Evolutionary conservation across 2,329 filamentous ascomycete genomes (phyloP).

Genomic region (Clonostachys rhizophaga): DNA sequence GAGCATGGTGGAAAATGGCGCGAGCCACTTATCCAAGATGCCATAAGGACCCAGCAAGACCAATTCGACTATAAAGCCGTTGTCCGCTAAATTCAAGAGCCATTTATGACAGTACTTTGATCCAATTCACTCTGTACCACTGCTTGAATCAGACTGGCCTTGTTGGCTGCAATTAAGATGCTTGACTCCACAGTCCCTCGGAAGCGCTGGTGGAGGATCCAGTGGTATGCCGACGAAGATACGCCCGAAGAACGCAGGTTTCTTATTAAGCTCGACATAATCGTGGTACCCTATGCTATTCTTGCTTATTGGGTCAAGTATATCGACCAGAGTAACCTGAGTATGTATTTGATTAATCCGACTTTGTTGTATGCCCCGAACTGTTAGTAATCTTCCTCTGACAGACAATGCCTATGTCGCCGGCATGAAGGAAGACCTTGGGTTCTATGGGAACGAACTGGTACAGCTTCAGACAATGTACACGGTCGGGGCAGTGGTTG

Average conservation of each 20-base stretch:
- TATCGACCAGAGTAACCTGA: conserved; percentile 15
- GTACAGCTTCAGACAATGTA: conserved; percentile 46
- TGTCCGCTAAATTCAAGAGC: no score
- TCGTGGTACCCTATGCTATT: conserved; percentile 17
- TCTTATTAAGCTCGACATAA: conserved; percentile 17
- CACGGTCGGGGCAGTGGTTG: conserved; percentile 37
- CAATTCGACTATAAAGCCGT: no score
- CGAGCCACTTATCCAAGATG: no score
- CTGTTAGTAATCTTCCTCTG: conserved; percentile 39
- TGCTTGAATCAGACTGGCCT: no score
- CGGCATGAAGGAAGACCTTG: conserved; percentile 45
- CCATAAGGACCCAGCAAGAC: no score
- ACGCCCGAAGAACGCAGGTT: conserved; percentile 16
- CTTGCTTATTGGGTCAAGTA: neutral
- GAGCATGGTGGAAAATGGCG: no score
- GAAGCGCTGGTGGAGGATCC: neutral
- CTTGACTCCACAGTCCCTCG: no score
- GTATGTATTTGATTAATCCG: no score
- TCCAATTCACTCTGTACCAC: no score
- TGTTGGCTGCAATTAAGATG: no score
- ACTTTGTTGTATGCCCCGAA: no score
- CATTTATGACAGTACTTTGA: no score
- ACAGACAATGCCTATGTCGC: conserved; percentile 48
- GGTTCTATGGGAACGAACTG: conserved; percentile 46
- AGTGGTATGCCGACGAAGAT: conserved; percentile 24